These are phyloP conservation scores for Triticum urartu DNA, from an alignment of 176 grass and related monocot genomes.

Conservation along the genomic window DNA sequence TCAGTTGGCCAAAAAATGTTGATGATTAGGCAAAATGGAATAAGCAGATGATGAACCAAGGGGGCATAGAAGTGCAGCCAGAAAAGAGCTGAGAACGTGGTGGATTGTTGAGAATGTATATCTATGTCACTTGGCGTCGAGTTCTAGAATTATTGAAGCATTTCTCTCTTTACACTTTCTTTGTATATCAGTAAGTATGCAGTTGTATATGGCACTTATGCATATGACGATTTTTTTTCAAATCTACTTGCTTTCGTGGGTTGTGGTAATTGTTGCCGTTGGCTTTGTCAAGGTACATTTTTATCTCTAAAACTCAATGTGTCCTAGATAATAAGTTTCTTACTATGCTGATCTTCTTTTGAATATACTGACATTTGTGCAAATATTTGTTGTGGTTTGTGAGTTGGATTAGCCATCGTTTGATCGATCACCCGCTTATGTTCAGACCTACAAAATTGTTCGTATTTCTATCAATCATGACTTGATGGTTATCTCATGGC, in stretches of 20 bases:
- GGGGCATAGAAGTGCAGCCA: slow-evolving; percentile 67
- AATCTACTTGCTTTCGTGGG: slow-evolving; percentile 84
- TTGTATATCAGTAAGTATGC: slow-evolving; percentile 96
- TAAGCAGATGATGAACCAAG: slow-evolving; percentile 79
- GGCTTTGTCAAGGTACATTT: slow-evolving; percentile 68
- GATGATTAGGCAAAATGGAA: slow-evolving; percentile 87
- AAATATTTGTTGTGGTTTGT: slow-evolving; percentile 46
- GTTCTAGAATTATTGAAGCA: slow-evolving; percentile 72
- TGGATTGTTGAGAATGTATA: slow-evolving; percentile 86
- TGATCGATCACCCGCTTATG: slow-evolving; percentile 71
- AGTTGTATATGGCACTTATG: slow-evolving; percentile 78
- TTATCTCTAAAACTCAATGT: neutral
- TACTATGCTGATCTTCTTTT: neutral
- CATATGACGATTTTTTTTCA: slow-evolving; percentile 54
- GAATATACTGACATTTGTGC: slow-evolving; percentile 11
- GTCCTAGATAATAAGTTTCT: neutral
- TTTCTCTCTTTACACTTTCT: slow-evolving; percentile 70
- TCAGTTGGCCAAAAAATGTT: slow-evolving; percentile 78
- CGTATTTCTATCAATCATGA: slow-evolving; percentile 55
- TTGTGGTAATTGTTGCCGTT: slow-evolving; percentile 71
- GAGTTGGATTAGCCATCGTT: slow-evolving; percentile 51
- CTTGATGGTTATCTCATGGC: slow-evolving; percentile 60
- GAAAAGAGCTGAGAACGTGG: slow-evolving; percentile 95
- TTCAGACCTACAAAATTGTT: slow-evolving; percentile 79
- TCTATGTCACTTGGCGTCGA: slow-evolving; percentile 63